These are phyloP conservation scores for Mycena citricolor DNA, from an alignment of 1,284 basidiomycete species.

Conservation along the genomic window DNA sequence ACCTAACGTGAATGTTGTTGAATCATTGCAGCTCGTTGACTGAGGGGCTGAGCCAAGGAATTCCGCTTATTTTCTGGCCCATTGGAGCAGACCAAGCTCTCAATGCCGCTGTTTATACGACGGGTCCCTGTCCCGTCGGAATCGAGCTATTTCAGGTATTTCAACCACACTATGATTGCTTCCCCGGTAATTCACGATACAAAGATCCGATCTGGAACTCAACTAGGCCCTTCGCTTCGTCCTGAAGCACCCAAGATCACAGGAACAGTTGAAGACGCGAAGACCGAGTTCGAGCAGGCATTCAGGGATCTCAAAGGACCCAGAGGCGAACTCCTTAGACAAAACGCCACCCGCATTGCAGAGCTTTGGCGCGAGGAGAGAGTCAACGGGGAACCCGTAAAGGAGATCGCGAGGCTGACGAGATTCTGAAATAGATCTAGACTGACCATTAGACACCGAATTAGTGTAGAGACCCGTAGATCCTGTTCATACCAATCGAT, in stretches of 20 bases:
- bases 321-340: neutral
- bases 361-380: too few species aligned
- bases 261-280: constrained; percentile 11
- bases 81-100: neutral
- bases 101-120: neutral
- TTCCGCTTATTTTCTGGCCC: constrained; percentile 5
- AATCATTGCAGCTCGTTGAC: neutral
- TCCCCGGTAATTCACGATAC: neutral
- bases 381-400: too few species aligned
- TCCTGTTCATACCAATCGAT: too few species aligned
- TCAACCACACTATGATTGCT: too few species aligned
- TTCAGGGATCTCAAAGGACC: constrained; percentile 4
- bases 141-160: constrained; percentile 4
- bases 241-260: constrained; percentile 6
- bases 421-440: too few species aligned
- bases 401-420: too few species aligned
- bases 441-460: too few species aligned
- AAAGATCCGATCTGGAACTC: constrained; percentile 14
- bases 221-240: constrained; percentile 11
- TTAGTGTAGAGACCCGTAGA: too few species aligned
- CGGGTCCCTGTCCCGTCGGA: neutral
- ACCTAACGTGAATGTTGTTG: neutral
- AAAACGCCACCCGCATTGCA: too few species aligned
- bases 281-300: constrained; percentile 5
- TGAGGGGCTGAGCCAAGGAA: neutral